These are phyloP conservation scores for Betula pendula DNA, from an alignment of 306 rosid genomes.

Conservation along the genomic window DNA sequence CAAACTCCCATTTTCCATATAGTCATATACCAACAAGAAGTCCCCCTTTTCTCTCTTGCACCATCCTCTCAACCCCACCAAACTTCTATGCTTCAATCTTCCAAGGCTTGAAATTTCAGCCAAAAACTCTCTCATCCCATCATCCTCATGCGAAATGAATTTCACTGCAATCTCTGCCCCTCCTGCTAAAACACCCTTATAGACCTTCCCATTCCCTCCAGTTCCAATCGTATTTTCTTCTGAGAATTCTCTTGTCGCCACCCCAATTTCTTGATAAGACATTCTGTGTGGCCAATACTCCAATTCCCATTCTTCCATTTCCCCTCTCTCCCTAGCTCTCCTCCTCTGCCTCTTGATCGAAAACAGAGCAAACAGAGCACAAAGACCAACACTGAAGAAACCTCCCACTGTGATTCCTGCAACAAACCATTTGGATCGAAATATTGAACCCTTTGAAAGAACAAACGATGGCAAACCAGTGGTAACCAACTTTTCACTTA, in stretches of 20 bases:
- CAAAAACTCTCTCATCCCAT: constrained; percentile 73
- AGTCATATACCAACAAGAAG: constrained; percentile 73
- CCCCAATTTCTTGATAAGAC: constrained; percentile 55
- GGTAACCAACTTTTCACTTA: constrained; percentile 58
- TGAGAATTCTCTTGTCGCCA: constrained; percentile 56
- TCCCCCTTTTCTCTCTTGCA: constrained; percentile 64
- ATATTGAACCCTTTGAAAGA: constrained; percentile 61
- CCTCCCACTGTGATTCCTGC: constrained; percentile 48
- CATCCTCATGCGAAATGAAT: constrained; percentile 63
- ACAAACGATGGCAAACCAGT: constrained; percentile 70
- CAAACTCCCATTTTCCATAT: constrained; percentile 86
- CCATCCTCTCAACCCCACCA: constrained; percentile 85
- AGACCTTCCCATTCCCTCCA: constrained; percentile 86
- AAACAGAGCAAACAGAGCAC: constrained; percentile 43
- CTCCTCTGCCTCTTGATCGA: constrained; percentile 40
- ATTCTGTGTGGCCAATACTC: constrained; percentile 94
- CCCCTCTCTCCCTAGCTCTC: constrained; percentile 46
- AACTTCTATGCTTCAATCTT: constrained; percentile 69
- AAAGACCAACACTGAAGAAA: constrained; percentile 30
- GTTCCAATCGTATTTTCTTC: constrained; percentile 77
- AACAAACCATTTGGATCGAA: constrained; percentile 55
- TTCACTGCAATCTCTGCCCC: constrained; percentile 75
- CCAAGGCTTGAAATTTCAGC: constrained; percentile 87
- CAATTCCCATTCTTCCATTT: constrained; percentile 95
- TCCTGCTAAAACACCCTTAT: constrained; percentile 61